Conservation (phyloP, 2,329 filamentous ascomycete species). For the Fusarium nelsonii region DNA sequence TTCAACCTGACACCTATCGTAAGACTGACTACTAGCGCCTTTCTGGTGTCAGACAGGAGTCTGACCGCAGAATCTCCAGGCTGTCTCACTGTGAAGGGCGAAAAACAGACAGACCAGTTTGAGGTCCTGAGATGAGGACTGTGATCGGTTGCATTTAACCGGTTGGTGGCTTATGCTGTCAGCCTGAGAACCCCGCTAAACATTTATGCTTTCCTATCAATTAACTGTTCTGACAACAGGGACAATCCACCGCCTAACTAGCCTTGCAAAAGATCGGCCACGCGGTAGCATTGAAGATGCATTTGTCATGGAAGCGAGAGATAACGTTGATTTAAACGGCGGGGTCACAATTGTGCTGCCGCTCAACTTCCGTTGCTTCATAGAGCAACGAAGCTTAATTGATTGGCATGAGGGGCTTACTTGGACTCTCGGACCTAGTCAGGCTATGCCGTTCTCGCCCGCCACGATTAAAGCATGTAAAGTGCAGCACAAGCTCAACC, state of each 20-base stretch:
- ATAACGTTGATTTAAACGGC: neutral
- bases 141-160: neutral
- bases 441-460: too few species aligned
- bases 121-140: neutral
- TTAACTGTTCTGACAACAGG: neutral
- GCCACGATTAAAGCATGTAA: too few species aligned
- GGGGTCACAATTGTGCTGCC: neutral
- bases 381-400: too few species aligned
- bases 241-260: neutral
- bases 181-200: neutral
- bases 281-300: neutral
- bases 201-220: neutral
- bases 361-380: neutral
- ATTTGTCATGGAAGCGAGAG: neutral
- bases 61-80: neutral
- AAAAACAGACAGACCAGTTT: rapidly evolving
- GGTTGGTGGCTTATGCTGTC: neutral
- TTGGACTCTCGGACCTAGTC: too few species aligned
- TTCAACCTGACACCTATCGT: neutral
- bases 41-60: neutral
- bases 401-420: too few species aligned
- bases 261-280: neutral
- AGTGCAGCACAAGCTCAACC: neutral
- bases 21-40: neutral
- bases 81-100: neutral